phyloP scores from a whole-genome alignment of 768 basidiomycete species.

The Basidioascus undulatus region DNA sequence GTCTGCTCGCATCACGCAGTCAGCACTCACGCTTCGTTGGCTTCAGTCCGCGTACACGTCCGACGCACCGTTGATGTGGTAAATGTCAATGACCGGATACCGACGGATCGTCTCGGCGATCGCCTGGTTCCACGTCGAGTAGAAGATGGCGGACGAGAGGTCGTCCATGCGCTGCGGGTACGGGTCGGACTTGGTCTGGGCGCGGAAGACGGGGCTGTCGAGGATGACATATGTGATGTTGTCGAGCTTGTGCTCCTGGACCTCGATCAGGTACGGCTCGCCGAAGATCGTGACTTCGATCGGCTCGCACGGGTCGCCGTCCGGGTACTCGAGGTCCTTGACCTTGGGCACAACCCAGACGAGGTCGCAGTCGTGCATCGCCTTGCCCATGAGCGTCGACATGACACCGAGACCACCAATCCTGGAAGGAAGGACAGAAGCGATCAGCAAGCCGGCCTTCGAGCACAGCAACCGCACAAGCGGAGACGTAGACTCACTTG shows the following conservation, averaged over 20 bases:
- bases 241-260: conserved; percentile 75
- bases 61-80: conserved; percentile 47
- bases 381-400: conserved; percentile 93
- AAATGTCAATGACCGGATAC: conserved; percentile 67
- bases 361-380: conserved; percentile 88
- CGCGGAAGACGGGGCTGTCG: conserved; percentile 87
- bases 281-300: conserved; percentile 93
- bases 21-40: too few relatives aligned
- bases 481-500: conserved; percentile 25
- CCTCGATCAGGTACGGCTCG: conserved; percentile 83
- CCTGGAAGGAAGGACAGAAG: conserved; percentile 6
- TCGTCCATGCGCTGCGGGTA: conserved; percentile 96
- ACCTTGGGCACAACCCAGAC: conserved; percentile 89
- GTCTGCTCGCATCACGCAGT: conserved; percentile 21
- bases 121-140: conserved; percentile 94
- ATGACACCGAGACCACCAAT: conserved; percentile 94
- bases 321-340: conserved; percentile 77
- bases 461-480: neutral
- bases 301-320: conserved; percentile 72
- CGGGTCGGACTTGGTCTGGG: conserved; percentile 84
- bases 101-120: conserved; percentile 78
- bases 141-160: conserved; percentile 85
- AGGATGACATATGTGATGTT: conserved; percentile 89
- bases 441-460: too few relatives aligned
- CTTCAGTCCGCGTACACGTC: neutral